Base-by-base conservation (phyloP, 2,329 filamentous ascomycete species). In the Colletotrichum caudatum region DNA sequence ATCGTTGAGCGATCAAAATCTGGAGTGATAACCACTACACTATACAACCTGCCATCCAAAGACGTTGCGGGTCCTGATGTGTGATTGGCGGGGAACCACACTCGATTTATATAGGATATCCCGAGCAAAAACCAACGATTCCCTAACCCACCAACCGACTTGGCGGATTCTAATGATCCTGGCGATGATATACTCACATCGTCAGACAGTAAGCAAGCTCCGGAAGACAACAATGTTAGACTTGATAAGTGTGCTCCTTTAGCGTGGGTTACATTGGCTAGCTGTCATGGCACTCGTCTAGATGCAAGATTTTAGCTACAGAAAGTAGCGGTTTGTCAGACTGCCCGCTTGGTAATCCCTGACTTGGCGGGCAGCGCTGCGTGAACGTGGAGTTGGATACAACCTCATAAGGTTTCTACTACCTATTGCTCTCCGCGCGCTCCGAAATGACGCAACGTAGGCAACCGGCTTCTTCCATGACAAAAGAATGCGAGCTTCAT, bases 11-110 rank as follows among this genome's bases (percentile, higher is more conserved):
- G 2, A 71, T 71, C 69, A 71, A 71, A 71, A 71, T 71, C 69
- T 46, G 69, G 65, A 69, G 69, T 72, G 69, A 72, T 72, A 64
- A 72, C 69, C 69, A 54, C 69, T 72, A 72, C 69, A 72, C 69
- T 72, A 72, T 26, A 72, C 69, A 72, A 72, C 69, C 69, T 2
- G 6, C 5, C 2, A 1, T 4, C 11, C 0, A 6, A 5, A 5
- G 8, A 29, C 18, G 51, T 20, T 33, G 50, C 29, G 58, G 50
- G 51, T 56, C 50, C 51, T 35, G 46, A 20, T 50, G n/a, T 41
- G 35, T 69, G 53, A 69, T 69, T 71, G 64, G 58, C 14, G 35
- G 1, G 1, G 9, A 3, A 8, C 3, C 0, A 23, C 11, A 56
- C 2, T 5, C 2, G 3, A 0, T 2, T 1, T 0, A 53, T 53